Base-by-base conservation (phyloP, 2,329 filamentous ascomycete species). In the Sporothrix protearum region DNA sequence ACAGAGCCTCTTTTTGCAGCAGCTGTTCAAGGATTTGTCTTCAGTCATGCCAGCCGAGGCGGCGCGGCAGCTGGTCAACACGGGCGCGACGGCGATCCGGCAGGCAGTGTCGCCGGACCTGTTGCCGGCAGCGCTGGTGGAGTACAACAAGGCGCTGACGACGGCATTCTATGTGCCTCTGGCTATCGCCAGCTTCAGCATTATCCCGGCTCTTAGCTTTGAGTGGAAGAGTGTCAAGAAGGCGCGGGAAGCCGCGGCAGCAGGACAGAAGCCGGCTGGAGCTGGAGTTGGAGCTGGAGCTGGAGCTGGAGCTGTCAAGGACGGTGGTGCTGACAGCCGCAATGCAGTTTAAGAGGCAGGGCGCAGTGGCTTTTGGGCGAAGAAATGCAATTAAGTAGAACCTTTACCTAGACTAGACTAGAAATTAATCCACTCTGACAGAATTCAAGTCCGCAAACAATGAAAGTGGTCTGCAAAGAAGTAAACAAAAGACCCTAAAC, bases 91-190 rank as follows among this genome's bases (percentile, higher is more conserved):
- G 3, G 25, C 33, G 36, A 53, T 71, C 30, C 47, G 57, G 14
- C 14, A 16, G 36, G 45, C 57, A 1, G 67, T 74, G 30, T 16
- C 69, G 14, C 28, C 66, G 0, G 45, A 70, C 0, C 70, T 74
- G 22, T 71, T 81, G 33, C 55, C 72, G 16, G 64, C 33, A 1
- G 39, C 59, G 0, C 39, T 72, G 55, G 19, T 51, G 1, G 86
- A 84, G 0, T 92, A 92, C 79, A 91, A 91, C 75, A 76, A 81
- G 16, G 83, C 88, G 0, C 77, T 92, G 22, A 83, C 82, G 0
- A 79, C 84, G 71, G 84, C 84, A 0, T 92, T 90, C 76, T 85
- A 87, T 71, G 85, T 91, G 5, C 84, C 83, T 0, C 80, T 89
- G 3, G 84, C 85, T 0, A 79, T 88, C 74, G 82, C 83, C 0